phyloP scores from a whole-genome alignment of 2,329 filamentous ascomycete species.

The Aspergillus terreus region DNA sequence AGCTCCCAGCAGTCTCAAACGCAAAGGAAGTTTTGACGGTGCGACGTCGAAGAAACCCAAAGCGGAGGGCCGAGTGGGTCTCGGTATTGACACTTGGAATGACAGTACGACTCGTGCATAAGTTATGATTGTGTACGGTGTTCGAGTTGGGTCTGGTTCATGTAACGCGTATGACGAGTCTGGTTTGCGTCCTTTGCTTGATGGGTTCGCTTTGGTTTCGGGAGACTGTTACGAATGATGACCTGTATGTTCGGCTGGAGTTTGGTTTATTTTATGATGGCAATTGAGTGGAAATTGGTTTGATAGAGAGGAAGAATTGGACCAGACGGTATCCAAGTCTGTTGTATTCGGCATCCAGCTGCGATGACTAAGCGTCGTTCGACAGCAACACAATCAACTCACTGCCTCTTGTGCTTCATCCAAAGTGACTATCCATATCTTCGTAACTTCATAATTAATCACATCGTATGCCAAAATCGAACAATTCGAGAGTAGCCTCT shows the following conservation, averaged over 20 bases:
- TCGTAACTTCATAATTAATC: too few relatives aligned
- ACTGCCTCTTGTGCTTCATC: too few relatives aligned
- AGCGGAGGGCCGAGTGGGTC: conserved; percentile 48
- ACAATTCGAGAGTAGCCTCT: too few relatives aligned
- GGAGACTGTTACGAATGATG: conserved; percentile 17
- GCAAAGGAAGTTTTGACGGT: conserved; percentile 38
- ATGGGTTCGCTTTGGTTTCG: not conserved
- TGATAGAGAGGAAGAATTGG: not conserved
- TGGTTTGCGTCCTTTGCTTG: conserved; percentile 11
- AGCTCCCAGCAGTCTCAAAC: conserved; percentile 28
- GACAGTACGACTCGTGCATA: conserved; percentile 20
- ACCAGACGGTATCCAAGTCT: not conserved
- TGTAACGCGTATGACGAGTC: conserved; percentile 1
- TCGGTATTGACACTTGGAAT: conserved; percentile 51
- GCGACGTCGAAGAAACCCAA: conserved; percentile 49
- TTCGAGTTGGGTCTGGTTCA: not conserved
- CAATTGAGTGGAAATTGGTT: not conserved
- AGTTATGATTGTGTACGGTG: conserved; percentile 15
- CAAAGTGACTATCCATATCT: too few relatives aligned
- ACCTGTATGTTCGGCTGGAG: conserved; percentile 11
- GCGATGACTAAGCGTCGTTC: too few relatives aligned
- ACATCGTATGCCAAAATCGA: too few relatives aligned
- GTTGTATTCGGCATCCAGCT: too few relatives aligned
- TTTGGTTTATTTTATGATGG: not conserved
- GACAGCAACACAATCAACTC: too few relatives aligned